Percentiles rank a stretch among this genome's conserved stretches.
Conservation (phyloP, 257 asterid species). For the Agastache rugosa region DNA sequence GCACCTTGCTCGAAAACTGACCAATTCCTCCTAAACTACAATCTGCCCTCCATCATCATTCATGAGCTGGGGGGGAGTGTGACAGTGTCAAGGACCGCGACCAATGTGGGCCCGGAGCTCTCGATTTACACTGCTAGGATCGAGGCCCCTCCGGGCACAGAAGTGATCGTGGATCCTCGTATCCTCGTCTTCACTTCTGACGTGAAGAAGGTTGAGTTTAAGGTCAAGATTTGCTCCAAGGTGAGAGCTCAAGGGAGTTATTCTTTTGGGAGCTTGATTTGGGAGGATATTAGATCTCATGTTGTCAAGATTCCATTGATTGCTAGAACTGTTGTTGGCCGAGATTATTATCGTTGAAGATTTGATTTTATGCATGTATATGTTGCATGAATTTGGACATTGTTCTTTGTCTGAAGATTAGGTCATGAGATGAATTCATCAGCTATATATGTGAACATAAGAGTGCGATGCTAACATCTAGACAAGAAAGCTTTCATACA, state of each 20-base stretch:
- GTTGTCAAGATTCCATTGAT: conserved; percentile 44
- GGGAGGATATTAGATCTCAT: conserved; percentile 48
- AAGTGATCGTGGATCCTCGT: conserved; percentile 44
- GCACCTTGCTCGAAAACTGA: conserved; percentile 11
- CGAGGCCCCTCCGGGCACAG: conserved; percentile 37
- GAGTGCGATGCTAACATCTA: too few species aligned
- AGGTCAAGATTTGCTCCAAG: conserved; percentile 40
- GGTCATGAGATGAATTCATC: too few species aligned
- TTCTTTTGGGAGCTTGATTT: conserved; percentile 46
- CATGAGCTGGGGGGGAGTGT: conserved; percentile 39
- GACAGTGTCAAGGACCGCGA: conserved; percentile 41
- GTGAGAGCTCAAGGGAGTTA: conserved; percentile 38
- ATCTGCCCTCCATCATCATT: conserved; percentile 47
- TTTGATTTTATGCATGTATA: too few species aligned
- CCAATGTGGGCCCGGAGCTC: conserved; percentile 43
- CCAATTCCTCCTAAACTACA: conserved; percentile 40
- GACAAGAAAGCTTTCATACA: too few species aligned
- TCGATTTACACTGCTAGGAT: conserved; percentile 38
- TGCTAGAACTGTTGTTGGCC: conserved; percentile 33
- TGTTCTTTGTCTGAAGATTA: too few species aligned
- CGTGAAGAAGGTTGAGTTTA: conserved; percentile 35
- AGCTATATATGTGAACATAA: too few species aligned
- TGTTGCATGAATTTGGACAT: too few species aligned
- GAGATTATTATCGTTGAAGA: background rate
- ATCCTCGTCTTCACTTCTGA: conserved; percentile 31